A percentile compares a stretch with the other conserved stretches of the same genome.
These are phyloP conservation scores for Cenchrus americanus DNA, from an alignment of 176 grass and related monocot genomes.

Conservation along the genomic window DNA sequence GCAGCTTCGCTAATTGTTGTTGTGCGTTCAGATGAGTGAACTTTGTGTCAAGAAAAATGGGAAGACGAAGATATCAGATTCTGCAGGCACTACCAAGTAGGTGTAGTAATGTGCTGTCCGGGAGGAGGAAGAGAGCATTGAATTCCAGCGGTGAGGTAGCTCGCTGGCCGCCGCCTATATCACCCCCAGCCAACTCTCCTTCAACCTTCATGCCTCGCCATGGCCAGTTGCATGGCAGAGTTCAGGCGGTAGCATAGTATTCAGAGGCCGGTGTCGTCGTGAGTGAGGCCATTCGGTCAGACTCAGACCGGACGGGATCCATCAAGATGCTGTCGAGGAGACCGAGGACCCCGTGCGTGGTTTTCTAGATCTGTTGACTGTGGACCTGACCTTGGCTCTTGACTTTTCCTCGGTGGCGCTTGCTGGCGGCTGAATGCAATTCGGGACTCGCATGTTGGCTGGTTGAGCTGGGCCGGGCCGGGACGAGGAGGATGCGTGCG, in stretches of 20 bases:
- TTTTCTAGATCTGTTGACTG: too few relatives aligned
- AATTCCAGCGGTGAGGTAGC: slow-evolving; percentile 43
- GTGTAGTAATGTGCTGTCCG: background rate
- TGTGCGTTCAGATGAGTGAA: background rate
- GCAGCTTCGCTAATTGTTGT: background rate
- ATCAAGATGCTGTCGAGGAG: too few relatives aligned
- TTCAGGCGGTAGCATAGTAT: background rate
- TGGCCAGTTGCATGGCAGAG: background rate
- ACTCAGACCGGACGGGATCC: too few relatives aligned
- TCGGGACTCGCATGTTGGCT: too few relatives aligned
- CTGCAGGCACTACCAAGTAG: background rate
- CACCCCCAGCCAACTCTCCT: background rate
- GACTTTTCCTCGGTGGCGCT: too few relatives aligned
- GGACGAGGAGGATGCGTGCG: too few relatives aligned
- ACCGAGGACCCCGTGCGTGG: too few relatives aligned
- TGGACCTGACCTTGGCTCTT: too few relatives aligned
- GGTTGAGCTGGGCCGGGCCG: too few relatives aligned
- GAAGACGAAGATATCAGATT: background rate
- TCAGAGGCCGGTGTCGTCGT: too few relatives aligned
- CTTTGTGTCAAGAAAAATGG: background rate
- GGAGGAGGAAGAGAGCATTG: background rate
- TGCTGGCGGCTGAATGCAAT: too few relatives aligned
- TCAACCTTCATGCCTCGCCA: background rate
- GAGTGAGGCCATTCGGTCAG: too few relatives aligned
- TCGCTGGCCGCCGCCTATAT: background rate